Percentiles rank a stretch among this genome's conserved stretches.
Evolutionary conservation across 1,284 basidiomycete species (phyloP).

Genomic region (Waitea zeae): DNA sequence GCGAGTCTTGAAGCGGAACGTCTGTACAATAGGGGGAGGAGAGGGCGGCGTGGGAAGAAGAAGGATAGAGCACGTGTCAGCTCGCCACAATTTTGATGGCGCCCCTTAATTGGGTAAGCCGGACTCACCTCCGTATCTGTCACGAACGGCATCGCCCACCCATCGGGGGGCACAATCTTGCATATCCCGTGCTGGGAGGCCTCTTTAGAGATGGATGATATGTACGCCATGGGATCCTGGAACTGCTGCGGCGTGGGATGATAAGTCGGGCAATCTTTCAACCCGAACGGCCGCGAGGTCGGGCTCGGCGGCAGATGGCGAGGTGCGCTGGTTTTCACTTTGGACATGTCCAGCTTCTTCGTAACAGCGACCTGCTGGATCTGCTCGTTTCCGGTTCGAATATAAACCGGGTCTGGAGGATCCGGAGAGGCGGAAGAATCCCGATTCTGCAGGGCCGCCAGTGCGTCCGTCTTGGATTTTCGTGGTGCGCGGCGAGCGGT

Average conservation of each 20-base stretch:
- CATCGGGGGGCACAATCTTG: constrained; percentile 88
- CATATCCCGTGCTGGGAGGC: constrained; percentile 81
- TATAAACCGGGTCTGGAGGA: no score
- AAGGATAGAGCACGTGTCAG: constrained; percentile 7
- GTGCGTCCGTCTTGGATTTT: constrained; percentile 73
- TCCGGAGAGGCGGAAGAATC: constrained; percentile 8
- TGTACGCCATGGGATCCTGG: constrained; percentile 90
- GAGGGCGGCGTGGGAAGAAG: constrained; percentile 1
- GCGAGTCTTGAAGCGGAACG: constrained; percentile 89
- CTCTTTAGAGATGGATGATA: constrained; percentile 65
- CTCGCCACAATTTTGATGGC: constrained; percentile 9
- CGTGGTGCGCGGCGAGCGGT: constrained; percentile 59
- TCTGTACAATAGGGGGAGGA: constrained; percentile 25
- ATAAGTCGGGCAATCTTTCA: constrained; percentile 83
- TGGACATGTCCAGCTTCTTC: constrained; percentile 42
- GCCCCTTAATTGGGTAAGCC: no score
- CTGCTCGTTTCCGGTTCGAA: constrained; percentile 19
- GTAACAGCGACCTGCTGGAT: constrained; percentile 39
- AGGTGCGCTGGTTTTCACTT: constrained; percentile 49
- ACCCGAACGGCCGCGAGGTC: constrained; percentile 56
- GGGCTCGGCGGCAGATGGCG: constrained; percentile 21
- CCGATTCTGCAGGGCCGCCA: constrained; percentile 43
- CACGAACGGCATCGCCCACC: constrained; percentile 96
- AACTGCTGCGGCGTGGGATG: constrained; percentile 86
- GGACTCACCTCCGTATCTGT: constrained; percentile 75